These are phyloP conservation scores for Tephrocybe sp. DNA, from an alignment of 768 basidiomycete genomes.

Conservation along the genomic window DNA sequence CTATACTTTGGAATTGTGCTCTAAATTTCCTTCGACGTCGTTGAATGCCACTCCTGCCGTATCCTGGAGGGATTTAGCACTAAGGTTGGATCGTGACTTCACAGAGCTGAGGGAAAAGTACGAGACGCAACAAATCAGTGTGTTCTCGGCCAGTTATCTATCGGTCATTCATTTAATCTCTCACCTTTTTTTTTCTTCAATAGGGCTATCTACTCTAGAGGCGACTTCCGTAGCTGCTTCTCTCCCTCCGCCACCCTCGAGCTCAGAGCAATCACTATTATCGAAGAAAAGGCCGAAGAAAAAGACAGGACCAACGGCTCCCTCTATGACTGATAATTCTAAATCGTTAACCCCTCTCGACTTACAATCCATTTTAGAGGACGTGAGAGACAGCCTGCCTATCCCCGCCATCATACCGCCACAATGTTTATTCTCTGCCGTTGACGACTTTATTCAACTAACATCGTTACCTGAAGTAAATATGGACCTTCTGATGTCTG, in stretches of 20 bases:
- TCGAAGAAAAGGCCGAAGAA: slow-evolving; percentile 21
- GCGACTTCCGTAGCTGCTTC: slow-evolving; percentile 18
- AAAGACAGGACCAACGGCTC: slow-evolving; percentile 5
- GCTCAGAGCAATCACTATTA: slow-evolving; percentile 10
- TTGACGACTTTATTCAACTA: slow-evolving; percentile 30
- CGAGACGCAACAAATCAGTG: slow-evolving; percentile 42
- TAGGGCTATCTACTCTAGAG: slow-evolving; percentile 22
- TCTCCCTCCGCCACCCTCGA: slow-evolving; percentile 12
- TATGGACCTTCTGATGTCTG: slow-evolving; percentile 24
- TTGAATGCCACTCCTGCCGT: slow-evolving; percentile 20
- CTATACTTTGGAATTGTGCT: slow-evolving; percentile 41
- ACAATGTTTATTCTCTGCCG: slow-evolving; percentile 23
- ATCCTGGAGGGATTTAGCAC: slow-evolving; percentile 40
- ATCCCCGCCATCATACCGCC: background rate
- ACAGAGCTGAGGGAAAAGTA: slow-evolving; percentile 35
- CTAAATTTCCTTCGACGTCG: slow-evolving; percentile 29
- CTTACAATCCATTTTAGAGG: slow-evolving; percentile 19
- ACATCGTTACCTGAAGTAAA: slow-evolving; percentile 23
- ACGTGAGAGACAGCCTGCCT: slow-evolving; percentile 8
- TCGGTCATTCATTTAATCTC: slow-evolving; percentile 14
- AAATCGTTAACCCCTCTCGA: slow-evolving; percentile 12
- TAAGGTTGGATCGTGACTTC: slow-evolving; percentile 40
- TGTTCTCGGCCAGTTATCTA: slow-evolving; percentile 11
- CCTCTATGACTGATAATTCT: slow-evolving; percentile 8
- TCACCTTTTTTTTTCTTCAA: background rate